Conservation (phyloP, 2,329 filamentous ascomycete species). For the Clarireedia paspali region DNA sequence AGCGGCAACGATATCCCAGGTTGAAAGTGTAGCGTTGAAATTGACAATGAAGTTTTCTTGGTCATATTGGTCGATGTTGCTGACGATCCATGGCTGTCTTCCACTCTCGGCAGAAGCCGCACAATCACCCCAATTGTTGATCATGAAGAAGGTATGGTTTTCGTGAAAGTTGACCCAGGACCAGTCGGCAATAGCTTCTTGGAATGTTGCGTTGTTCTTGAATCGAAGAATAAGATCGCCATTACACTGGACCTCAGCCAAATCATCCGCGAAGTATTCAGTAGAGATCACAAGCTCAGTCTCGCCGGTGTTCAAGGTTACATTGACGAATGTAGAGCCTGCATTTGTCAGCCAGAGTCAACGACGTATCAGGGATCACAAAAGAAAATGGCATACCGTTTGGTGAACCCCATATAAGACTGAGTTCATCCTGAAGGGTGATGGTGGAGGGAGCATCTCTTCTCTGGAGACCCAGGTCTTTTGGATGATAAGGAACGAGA, state of each 20-base stretch:
- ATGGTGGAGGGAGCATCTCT: conserved; percentile 3
- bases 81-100: conserved; percentile 9
- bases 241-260: conserved; percentile 2
- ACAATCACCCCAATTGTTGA: conserved; percentile 7
- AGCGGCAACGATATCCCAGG: conserved; percentile 5
- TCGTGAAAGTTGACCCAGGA: conserved; percentile 8
- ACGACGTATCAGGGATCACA: no score
- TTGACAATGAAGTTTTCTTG: conserved; percentile 8
- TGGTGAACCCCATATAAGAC: conserved; percentile 4
- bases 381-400: neutral
- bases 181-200: conserved; percentile 7
- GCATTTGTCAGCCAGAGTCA: neutral
- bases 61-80: conserved; percentile 2
- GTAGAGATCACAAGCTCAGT: conserved; percentile 7
- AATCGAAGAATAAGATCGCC: conserved; percentile 1
- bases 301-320: conserved; percentile 7
- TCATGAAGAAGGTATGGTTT: conserved; percentile 8
- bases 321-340: conserved; percentile 8
- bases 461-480: neutral
- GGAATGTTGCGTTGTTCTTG: conserved; percentile 4
- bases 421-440: conserved; percentile 5
- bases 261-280: conserved; percentile 1
- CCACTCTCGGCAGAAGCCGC: neutral
- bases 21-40: conserved; percentile 7
- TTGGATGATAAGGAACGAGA: conserved; percentile 6